These are phyloP conservation scores for Eimeria zaria DNA, from an alignment of 169 alveolate genomes.

Conservation along the genomic window DNA sequence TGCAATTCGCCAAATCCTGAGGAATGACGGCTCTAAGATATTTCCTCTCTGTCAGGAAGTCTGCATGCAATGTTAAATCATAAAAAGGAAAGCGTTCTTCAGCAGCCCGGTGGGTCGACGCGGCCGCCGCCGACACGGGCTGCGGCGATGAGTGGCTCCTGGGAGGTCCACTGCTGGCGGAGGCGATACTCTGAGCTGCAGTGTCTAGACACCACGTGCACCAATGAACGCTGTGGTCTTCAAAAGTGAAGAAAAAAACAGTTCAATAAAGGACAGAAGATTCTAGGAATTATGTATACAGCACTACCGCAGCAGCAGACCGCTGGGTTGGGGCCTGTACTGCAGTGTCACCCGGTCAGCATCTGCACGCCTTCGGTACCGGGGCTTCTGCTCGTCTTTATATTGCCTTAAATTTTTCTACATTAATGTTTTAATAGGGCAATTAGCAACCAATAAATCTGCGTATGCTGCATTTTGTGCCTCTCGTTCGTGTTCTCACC, in stretches of 20 bases:
- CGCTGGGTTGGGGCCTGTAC: slow-evolving; percentile 43
- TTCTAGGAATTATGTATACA: slow-evolving; percentile 29
- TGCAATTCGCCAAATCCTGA: background rate
- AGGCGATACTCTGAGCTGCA: background rate
- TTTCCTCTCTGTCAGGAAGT: slow-evolving; percentile 17
- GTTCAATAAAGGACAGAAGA: background rate
- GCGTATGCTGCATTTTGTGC: background rate
- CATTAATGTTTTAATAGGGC: background rate
- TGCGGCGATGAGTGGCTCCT: slow-evolving; percentile 69
- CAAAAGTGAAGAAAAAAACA: background rate
- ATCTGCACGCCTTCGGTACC: slow-evolving; percentile 2
- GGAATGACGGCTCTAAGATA: background rate
- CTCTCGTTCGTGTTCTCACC: slow-evolving; percentile 2
- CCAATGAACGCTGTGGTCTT: background rate
- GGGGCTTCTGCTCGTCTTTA: slow-evolving; percentile 15
- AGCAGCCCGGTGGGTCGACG: slow-evolving; percentile 13
- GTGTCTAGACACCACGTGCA: slow-evolving; percentile 1
- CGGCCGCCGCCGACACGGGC: slow-evolving; percentile 69
- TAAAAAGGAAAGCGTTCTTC: slow-evolving; percentile 7
- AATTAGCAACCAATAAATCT: background rate
- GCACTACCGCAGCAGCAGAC: slow-evolving; percentile 4
- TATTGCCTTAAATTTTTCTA: background rate
- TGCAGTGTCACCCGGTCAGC: slow-evolving; percentile 41
- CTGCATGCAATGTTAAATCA: background rate
- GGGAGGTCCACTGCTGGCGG: slow-evolving; percentile 48